These are phyloP conservation scores for Exserohilum rostratum DNA, from an alignment of 2,329 filamentous ascomycete species.

Conservation along the genomic window DNA sequence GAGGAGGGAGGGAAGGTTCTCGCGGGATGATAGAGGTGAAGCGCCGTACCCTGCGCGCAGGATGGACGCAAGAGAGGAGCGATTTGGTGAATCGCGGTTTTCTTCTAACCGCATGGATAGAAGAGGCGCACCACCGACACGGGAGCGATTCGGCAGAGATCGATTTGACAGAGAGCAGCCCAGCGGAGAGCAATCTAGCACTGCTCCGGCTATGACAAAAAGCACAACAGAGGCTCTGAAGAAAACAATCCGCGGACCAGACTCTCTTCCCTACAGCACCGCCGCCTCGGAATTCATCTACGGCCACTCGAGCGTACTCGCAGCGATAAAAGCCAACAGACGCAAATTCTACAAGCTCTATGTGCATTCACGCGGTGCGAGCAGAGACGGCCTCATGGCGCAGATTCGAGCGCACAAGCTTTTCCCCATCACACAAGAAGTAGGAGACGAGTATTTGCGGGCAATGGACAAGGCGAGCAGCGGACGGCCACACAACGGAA, in stretches of 20 bases:
- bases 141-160: conserved; percentile 3
- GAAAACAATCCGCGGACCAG: conserved; percentile 8
- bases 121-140: conserved; percentile 1
- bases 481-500: conserved; percentile 87
- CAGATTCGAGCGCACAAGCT: conserved; percentile 25
- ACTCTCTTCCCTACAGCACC: conserved; percentile 72
- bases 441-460: conserved; percentile 67
- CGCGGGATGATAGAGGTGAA: background rate
- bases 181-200: background rate
- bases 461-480: conserved; percentile 83
- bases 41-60: background rate
- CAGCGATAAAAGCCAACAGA: conserved; percentile 71
- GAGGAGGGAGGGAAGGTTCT: background rate
- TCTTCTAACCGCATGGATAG: conserved; percentile 10
- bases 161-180: background rate
- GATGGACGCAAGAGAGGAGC: background rate
- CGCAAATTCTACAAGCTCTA: conserved; percentile 87
- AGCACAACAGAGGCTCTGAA: background rate
- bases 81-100: background rate
- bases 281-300: conserved; percentile 92
- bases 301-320: conserved; percentile 78
- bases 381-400: conserved; percentile 27
- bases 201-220: background rate
- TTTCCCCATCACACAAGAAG: conserved; percentile 50
- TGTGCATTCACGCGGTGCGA: conserved; percentile 53